These are phyloP conservation scores for Lachancea waltii DNA, from an alignment of 805 yeast genomes.

Conservation along the genomic window DNA sequence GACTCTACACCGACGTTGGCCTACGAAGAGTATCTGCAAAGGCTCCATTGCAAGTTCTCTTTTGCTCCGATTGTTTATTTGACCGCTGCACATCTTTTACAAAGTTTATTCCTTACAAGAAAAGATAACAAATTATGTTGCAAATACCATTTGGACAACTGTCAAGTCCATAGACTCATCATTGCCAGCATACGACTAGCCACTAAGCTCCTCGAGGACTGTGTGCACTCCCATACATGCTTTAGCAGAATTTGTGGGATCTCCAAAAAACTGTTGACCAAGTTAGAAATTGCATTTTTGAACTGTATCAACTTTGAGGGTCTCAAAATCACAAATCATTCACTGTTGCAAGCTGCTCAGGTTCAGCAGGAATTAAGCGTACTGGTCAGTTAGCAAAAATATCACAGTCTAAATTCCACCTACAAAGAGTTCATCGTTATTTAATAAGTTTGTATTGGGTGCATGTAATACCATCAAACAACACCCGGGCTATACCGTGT, in stretches of 20 bases:
- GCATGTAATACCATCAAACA: too few relatives aligned
- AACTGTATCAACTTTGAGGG: conserved; percentile 16
- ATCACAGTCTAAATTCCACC: too few relatives aligned
- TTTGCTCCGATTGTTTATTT: conserved; percentile 25
- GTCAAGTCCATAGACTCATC: conserved; percentile 38
- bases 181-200: conserved; percentile 41
- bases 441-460: too few relatives aligned
- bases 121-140: conserved; percentile 9
- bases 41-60: conserved; percentile 29
- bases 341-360: conserved; percentile 11
- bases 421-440: too few relatives aligned
- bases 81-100: conserved; percentile 23
- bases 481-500: too few relatives aligned
- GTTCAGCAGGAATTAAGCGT: conserved; percentile 12
- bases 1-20: conserved; percentile 26
- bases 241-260: conserved; percentile 45
- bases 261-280: conserved; percentile 26
- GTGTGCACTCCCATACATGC: conserved; percentile 39
- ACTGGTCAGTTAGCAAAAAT: neutral
- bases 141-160: conserved; percentile 30
- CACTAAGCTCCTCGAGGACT: conserved; percentile 43
- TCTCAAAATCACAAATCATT: conserved; percentile 14
- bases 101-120: conserved; percentile 16
- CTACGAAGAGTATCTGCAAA: conserved; percentile 18
- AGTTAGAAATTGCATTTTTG: conserved; percentile 23